Base-by-base conservation (phyloP, 176 grass and related monocot species). In the Leersia perrieri region DNA sequence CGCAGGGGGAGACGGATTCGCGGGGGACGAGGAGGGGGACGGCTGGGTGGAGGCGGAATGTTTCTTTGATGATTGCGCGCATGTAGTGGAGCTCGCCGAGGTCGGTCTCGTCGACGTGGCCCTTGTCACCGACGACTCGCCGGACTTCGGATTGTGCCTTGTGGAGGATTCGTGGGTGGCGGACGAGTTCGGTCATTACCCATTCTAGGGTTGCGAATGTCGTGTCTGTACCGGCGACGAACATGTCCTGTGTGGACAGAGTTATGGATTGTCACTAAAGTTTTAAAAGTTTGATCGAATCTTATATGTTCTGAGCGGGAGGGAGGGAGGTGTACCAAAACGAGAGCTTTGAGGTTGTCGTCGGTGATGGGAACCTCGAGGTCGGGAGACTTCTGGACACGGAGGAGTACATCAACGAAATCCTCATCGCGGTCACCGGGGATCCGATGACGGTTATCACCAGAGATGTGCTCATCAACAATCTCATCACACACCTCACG, bases 181-280 rank as follows among this genome's bases (percentile, higher is more conserved):
- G 80, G 9, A 78, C 67, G 11, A 88, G 86, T 74, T 88, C 86
- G 14, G 86, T 79, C 74, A 88, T 88, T n/a, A 73, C 80, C 86
- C 86, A 88, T 42, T 88, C 86, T 15, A 88, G 67, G 7, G 86
- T 83, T 16, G 80, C 86, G 15, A 77, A 88, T 28, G 86, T 66
- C 15, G 80, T 83, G 66, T 88, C 86, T 3, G 86, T 83, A 33
- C 86, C 86, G 15, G 80, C 86, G 0, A 78, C 74, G 30, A 88
- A 83, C 80, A 88, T 78, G 29, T 88, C 84, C 84, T 86, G 60
- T n/a, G n/a, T n/a, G n/a, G n/a, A n/a, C n/a, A n/a, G n/a, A n/a
- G n/a, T n/a, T n/a, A n/a, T n/a, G n/a, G n/a, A n/a, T n/a, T n/a
- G n/a, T n/a, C n/a, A n/a, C n/a, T n/a, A n/a, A n/a, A n/a, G n/a